Percentiles rank a stretch among this genome's conserved stretches.
These are phyloP conservation scores for Botrytis medusae DNA, from an alignment of 2,329 filamentous ascomycete species.

Conservation along the genomic window DNA sequence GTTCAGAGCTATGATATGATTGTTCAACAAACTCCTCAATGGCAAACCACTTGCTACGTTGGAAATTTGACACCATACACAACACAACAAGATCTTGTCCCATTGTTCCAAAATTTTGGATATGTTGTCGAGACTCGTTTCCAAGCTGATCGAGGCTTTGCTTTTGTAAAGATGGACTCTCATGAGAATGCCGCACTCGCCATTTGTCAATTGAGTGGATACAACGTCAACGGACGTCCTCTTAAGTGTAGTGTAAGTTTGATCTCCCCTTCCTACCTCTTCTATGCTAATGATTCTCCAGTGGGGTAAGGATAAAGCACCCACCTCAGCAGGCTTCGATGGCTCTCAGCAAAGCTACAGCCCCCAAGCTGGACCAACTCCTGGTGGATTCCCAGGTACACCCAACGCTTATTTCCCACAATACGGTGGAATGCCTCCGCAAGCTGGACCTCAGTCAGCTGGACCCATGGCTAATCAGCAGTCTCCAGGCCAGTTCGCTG, in stretches of 20 bases:
- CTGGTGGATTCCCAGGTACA: slow-evolving; percentile 71
- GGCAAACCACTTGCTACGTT: slow-evolving; percentile 98
- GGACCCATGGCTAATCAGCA: slow-evolving; percentile 43
- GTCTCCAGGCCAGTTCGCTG: slow-evolving; percentile 51
- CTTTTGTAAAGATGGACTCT: slow-evolving; percentile 98
- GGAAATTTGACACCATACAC: slow-evolving; percentile 98
- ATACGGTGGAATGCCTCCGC: slow-evolving; percentile 68
- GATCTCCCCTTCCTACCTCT: slow-evolving; percentile 13
- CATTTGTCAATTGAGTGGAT: slow-evolving; percentile 96
- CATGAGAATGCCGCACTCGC: slow-evolving; percentile 98
- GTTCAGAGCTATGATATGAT: slow-evolving; percentile 98
- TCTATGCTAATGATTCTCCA: slow-evolving; percentile 47
- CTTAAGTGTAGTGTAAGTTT: slow-evolving; percentile 95
- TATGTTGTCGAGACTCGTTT: slow-evolving; percentile 97
- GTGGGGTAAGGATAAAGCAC: slow-evolving; percentile 99
- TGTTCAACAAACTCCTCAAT: slow-evolving; percentile 87
- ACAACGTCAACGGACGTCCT: slow-evolving; percentile 95
- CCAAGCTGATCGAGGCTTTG: slow-evolving; percentile 96
- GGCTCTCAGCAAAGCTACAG: slow-evolving; percentile 70
- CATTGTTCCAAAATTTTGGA: slow-evolving; percentile 97
- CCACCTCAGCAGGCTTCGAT: slow-evolving; percentile 74
- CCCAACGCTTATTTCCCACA: slow-evolving; percentile 87
- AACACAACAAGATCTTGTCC: slow-evolving; percentile 93
- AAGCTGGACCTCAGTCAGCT: slow-evolving; percentile 41
- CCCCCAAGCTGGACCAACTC: slow-evolving; percentile 72